A percentile compares a stretch with the other conserved stretches of the same genome.
Conservation (phyloP, 1,284 basidiomycete genomes). For the Tilletiaria anomala region DNA sequence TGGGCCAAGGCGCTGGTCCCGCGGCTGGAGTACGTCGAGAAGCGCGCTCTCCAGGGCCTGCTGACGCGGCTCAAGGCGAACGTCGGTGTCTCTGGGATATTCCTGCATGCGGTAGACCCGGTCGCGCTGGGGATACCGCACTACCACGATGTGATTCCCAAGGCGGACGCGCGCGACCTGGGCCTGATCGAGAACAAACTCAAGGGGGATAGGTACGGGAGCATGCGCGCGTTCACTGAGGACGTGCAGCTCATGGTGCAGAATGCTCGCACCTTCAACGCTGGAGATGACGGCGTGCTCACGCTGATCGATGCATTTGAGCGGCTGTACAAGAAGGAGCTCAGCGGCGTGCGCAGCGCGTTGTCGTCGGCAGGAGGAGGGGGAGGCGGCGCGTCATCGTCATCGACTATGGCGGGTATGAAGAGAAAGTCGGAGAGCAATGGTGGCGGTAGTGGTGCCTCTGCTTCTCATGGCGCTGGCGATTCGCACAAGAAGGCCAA, state of each 20-base stretch:
- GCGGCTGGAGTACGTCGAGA: conserved; percentile 64
- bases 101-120: conserved; percentile 54
- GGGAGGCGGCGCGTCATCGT: too few species aligned
- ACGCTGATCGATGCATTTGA: conserved; percentile 39
- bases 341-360: conserved; percentile 10
- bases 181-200: conserved; percentile 66
- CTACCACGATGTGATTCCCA: conserved; percentile 66
- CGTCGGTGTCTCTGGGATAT: conserved; percentile 13
- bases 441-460: not conserved
- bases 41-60: conserved; percentile 59
- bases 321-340: conserved; percentile 32
- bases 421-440: not conserved
- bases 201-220: conserved; percentile 66
- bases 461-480: not conserved
- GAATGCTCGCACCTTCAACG: conserved; percentile 77
- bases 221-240: conserved; percentile 58
- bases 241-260: conserved; percentile 71
- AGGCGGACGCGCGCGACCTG: conserved; percentile 74
- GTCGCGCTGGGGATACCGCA: conserved; percentile 60
- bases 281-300: conserved; percentile 60
- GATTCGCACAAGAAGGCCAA: too few species aligned
- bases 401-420: not conserved
- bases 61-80: conserved; percentile 47
- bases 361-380: too few species aligned
- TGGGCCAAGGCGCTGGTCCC: conserved; percentile 66